A percentile compares a stretch with the other conserved stretches of the same genome.
Evolutionary conservation across 2,329 filamentous ascomycete genomes (phyloP).

Genomic region (Penicillium sp.): DNA sequence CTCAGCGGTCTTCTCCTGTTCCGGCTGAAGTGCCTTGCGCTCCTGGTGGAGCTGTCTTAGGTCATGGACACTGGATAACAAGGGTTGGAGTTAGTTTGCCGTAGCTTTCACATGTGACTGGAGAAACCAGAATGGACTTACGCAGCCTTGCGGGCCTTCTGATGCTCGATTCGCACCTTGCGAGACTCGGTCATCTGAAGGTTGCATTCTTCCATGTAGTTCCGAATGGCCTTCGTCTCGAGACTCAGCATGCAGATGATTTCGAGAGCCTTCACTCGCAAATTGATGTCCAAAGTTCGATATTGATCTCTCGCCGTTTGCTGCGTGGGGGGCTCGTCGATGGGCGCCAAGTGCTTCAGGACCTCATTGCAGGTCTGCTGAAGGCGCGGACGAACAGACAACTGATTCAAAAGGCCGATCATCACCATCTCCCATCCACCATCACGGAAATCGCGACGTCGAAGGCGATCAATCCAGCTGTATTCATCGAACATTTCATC

Average conservation of each 20-base stretch:
- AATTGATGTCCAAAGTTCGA: constrained; percentile 70
- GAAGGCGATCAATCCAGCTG: constrained; percentile 79
- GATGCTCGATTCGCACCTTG: constrained; percentile 91
- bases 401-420: constrained; percentile 75
- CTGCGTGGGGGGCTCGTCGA: constrained; percentile 65
- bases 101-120: constrained; percentile 1
- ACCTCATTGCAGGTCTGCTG: constrained; percentile 71
- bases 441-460: constrained; percentile 74
- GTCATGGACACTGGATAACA: constrained; percentile 35
- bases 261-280: constrained; percentile 72
- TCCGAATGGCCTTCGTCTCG: constrained; percentile 77
- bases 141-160: constrained; percentile 65
- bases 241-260: constrained; percentile 80
- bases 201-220: constrained; percentile 85
- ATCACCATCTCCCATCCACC: constrained; percentile 91
- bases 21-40: constrained; percentile 43
- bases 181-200: constrained; percentile 91
- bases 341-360: constrained; percentile 72
- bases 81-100: constrained; percentile 8
- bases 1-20: constrained; percentile 28
- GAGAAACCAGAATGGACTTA: constrained; percentile 34
- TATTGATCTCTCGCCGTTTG: constrained; percentile 71
- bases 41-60: constrained; percentile 44
- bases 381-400: constrained; percentile 68
- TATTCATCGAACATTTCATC: constrained; percentile 67